Conservation (phyloP, 768 basidiomycete genomes). For the Lactifluus subvellereus region DNA sequence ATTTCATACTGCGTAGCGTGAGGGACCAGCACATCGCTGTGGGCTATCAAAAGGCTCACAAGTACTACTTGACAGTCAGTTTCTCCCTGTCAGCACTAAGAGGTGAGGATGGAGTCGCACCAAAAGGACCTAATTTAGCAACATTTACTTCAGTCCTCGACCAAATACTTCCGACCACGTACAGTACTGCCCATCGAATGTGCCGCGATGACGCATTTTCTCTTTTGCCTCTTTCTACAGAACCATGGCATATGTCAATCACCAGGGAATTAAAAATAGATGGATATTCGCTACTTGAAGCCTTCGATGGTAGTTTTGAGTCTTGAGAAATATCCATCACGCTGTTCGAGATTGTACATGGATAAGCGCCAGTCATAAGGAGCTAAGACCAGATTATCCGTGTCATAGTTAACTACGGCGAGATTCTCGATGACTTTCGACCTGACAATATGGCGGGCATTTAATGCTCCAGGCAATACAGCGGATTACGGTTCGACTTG, state of each 20-base stretch:
- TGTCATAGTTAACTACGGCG: conserved; percentile 88
- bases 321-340: conserved; percentile 84
- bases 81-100: background rate
- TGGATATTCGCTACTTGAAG: conserved; percentile 44
- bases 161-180: conserved; percentile 26
- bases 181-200: conserved; percentile 87
- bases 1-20: conserved; percentile 63
- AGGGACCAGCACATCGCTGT: background rate
- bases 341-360: conserved; percentile 85
- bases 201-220: conserved; percentile 77
- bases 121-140: conserved; percentile 35
- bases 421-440: conserved; percentile 93
- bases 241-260: background rate
- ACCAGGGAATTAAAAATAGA: background rate
- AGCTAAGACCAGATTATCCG: conserved; percentile 77
- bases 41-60: conserved; percentile 46
- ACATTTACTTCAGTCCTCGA: background rate
- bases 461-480: background rate
- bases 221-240: conserved; percentile 55
- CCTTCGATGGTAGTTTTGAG: conserved; percentile 79
- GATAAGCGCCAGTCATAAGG: conserved; percentile 91
- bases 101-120: conserved; percentile 31
- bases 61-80: conserved; percentile 51
- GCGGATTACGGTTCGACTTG: conserved; percentile 28
- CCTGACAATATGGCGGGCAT: conserved; percentile 36